A percentile compares a stretch with the other conserved stretches of the same genome.
Conservation (phyloP, 139 green algal species). For the Desmodesmus armatus region DNA sequence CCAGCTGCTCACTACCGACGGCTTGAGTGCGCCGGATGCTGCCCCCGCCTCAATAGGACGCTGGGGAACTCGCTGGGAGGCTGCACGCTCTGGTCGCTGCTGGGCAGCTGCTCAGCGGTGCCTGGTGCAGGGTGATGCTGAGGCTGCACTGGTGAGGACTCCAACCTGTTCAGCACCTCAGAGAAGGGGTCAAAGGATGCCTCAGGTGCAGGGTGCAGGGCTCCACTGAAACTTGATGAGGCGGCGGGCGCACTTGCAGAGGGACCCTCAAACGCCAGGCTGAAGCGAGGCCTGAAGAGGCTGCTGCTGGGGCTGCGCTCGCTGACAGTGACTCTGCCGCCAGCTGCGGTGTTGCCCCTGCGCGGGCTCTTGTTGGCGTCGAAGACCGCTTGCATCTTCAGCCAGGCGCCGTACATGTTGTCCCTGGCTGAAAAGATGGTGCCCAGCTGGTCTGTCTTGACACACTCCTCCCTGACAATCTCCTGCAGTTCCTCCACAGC, state of each 20-base stretch:
- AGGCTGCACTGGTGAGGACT: too few relatives aligned
- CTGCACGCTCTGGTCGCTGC: too few relatives aligned
- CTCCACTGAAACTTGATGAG: not conserved
- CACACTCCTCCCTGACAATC: slow-evolving; percentile 13
- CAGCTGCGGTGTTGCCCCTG: not conserved
- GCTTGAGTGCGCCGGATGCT: too few relatives aligned
- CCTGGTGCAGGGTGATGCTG: too few relatives aligned
- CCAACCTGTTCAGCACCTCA: not conserved
- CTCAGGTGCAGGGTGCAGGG: not conserved
- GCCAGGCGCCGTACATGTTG: slow-evolving; percentile 20
- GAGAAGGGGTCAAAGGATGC: slow-evolving; percentile 9
- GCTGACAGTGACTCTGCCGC: too few relatives aligned
- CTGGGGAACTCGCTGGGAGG: too few relatives aligned
- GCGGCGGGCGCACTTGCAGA: not conserved
- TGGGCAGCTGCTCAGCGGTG: too few relatives aligned
- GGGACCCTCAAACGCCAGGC: not conserved
- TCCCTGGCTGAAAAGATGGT: slow-evolving; percentile 19
- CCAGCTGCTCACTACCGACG: too few relatives aligned
- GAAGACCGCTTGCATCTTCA: slow-evolving; percentile 43
- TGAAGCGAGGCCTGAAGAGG: slow-evolving; percentile 19
- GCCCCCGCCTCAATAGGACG: too few relatives aligned
- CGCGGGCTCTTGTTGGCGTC: slow-evolving; percentile 13
- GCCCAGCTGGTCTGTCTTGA: slow-evolving; percentile 27
- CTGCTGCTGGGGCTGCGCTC: not conserved
- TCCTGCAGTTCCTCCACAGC: slow-evolving; percentile 41